Evolutionary conservation across 106 monocot species (phyloP), one percentile per base, ranked within the genome.

Genomic region (Gastrodia elata): DNA sequence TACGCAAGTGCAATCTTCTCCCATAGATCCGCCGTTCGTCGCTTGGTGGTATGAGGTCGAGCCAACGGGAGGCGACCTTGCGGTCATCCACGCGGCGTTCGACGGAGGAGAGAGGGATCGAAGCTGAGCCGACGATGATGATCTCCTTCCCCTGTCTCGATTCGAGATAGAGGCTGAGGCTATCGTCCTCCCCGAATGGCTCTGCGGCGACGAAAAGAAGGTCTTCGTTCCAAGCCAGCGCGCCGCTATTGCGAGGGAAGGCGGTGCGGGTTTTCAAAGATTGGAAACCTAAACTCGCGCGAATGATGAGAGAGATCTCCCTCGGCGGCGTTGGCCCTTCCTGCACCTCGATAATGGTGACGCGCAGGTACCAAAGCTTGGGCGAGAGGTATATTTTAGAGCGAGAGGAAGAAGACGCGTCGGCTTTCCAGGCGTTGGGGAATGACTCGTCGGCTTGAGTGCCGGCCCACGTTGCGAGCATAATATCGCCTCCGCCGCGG

Each of bases 371-470:
- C 97, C 97, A 97, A 39, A 97, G 84, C 71, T 93, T 97, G 13
- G 97, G 96, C 26, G 92, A 92, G 61, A 90, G 33, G 81, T 92
- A 92, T 49, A 92, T 77, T 81, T 88, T 97, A 20, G 97, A 84
- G 18, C 82, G 67, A 27, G 83, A 73, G 43, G 24, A 43, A 70
- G 70, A 15, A 75, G 39, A 9, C 38, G 11, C 77, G 43, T 88
- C 96, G 11, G 86, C 87, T 73, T 88, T 89, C 77, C 79, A 74
- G 9, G 90, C 85, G 8, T 81, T 75, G 52, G 77, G 36, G 77
- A 86, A 97, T 0, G 87, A 81, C 68, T 90, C 90, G 80, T 97
- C 97, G 0, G 88, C 90, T 73, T 97, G 97, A 6, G 97, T 97
- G 7, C 97, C 97, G 1, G 85, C 64, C 97, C 97, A 97, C 18